Conservation (phyloP, 2,329 filamentous ascomycete species). For the Aspergillus sp. region DNA sequence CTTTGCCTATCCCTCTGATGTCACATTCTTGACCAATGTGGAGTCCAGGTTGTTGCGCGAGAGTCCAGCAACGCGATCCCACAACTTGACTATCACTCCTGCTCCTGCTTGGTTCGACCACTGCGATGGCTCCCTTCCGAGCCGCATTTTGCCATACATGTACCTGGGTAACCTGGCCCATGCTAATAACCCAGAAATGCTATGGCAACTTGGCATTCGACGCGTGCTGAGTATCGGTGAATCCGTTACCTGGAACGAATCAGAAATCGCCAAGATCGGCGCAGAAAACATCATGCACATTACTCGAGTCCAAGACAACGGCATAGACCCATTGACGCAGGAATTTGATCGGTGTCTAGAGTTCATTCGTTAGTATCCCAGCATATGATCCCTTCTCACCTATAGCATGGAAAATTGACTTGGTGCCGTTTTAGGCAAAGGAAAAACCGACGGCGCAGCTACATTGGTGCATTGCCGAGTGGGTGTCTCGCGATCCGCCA, state of each 20-base stretch:
- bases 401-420: not conserved
- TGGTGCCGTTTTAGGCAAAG: constrained; percentile 60
- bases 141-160: constrained; percentile 86
- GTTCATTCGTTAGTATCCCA: constrained; percentile 75
- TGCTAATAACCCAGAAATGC: constrained; percentile 86
- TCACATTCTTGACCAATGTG: constrained; percentile 74
- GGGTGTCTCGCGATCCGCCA: constrained; percentile 91
- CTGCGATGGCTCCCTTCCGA: constrained; percentile 88
- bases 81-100: constrained; percentile 27
- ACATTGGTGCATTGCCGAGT: constrained; percentile 96
- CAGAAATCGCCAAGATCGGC: constrained; percentile 71
- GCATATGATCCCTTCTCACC: not conserved
- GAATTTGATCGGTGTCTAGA: constrained; percentile 83
- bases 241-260: constrained; percentile 74
- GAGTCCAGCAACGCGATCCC: constrained; percentile 32
- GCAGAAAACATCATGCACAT: constrained; percentile 76
- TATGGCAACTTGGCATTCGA: constrained; percentile 76
- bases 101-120: constrained; percentile 77
- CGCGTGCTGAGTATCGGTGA: constrained; percentile 93
- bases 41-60: constrained; percentile 69
- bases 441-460: constrained; percentile 72
- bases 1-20: constrained; percentile 92
- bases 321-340: constrained; percentile 84
- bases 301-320: constrained; percentile 90
- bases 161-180: constrained; percentile 92